Base-by-base conservation (phyloP, 371 early-diverging fungal genomes). In the Apophysomyces elegans region DNA sequence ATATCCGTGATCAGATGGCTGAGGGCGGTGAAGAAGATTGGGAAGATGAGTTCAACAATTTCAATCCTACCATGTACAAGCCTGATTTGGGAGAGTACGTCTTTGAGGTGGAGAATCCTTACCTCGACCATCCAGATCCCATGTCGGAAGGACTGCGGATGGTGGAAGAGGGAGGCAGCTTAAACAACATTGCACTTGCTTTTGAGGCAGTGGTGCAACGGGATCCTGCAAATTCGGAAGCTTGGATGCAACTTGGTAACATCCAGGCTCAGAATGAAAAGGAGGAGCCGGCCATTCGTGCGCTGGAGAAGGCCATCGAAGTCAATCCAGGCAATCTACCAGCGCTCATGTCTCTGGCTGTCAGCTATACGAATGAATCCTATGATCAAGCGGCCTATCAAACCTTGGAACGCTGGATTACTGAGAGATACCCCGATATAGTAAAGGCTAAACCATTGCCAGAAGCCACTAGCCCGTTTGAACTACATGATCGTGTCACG, bases 301-400 rank as follows among this genome's bases (percentile, higher is more conserved):
- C 95, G 2, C 72, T 95, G 56, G 90, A 87, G 57, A 84, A 80
- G 57, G 88, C 92, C 9, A 84, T 91, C 21, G 80, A 84, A 39
- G 70, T 83, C 7, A 86, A 94, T 70, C 85, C 91, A 11, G 71
- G 68, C 13, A 85, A 89, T 56, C 69, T 90, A 60, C 81, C 89
- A 44, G 89, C 90, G 13, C 83, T 89, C 71, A 86, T 93, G 83
- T 94, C 93, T 1, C 79, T 99, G 56, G 91, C 98, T 5, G 98
- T 98, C 21, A 93, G 94, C 7, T 97, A 97, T 75, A 95, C 96
- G 21, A 99, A 99, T 72, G 98, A 99, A 62, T 84, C 84, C 0
- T 84, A 84, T 57, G 84, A 84, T 58, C 84, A 84, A 66, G 84
- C 84, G n/a, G 81, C 84, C 9, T 84, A 84, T 56, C 75, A 75